Conservation (phyloP, 2,329 filamentous ascomycete genomes). For the Verticillium albo-atrum region DNA sequence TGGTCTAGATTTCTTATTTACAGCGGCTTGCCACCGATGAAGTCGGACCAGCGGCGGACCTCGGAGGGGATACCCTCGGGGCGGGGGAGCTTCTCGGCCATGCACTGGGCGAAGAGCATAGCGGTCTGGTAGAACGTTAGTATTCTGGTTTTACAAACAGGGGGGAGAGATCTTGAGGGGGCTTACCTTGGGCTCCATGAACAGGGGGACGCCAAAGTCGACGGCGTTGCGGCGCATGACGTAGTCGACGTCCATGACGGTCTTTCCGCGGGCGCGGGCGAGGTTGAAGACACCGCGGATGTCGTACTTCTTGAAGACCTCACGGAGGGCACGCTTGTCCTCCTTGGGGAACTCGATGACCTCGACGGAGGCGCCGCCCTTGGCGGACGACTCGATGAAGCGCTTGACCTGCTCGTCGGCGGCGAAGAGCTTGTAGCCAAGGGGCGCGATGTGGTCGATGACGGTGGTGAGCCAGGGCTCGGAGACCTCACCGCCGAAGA, state of each 20-base stretch:
- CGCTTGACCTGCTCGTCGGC: conserved; percentile 77
- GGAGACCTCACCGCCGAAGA: conserved; percentile 81
- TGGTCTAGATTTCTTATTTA: conserved; percentile 35
- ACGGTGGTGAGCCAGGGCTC: conserved; percentile 71
- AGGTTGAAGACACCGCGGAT: conserved; percentile 96
- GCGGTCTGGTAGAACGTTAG: conserved; percentile 64
- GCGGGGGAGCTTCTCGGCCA: conserved; percentile 92
- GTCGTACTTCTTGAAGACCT: conserved; percentile 96
- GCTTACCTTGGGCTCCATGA: conserved; percentile 95
- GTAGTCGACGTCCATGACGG: conserved; percentile 87
- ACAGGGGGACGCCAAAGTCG: conserved; percentile 94
- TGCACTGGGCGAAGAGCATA: conserved; percentile 91
- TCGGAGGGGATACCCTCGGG: conserved; percentile 84
- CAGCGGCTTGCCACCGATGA: conserved; percentile 81
- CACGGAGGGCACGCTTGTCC: conserved; percentile 89
- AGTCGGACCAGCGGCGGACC: conserved; percentile 92
- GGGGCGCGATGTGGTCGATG: conserved; percentile 79
- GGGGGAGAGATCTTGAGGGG: not conserved
- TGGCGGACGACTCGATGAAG: conserved; percentile 69
- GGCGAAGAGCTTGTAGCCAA: conserved; percentile 92
- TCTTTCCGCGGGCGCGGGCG: conserved; percentile 77
- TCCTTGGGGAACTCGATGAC: conserved; percentile 96
- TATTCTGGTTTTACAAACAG: conserved; percentile 4
- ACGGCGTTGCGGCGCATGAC: conserved; percentile 98
- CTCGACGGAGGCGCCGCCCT: conserved; percentile 68